Conservation (phyloP, 2,329 filamentous ascomycete genomes). For the Fusarium pilosicola region DNA sequence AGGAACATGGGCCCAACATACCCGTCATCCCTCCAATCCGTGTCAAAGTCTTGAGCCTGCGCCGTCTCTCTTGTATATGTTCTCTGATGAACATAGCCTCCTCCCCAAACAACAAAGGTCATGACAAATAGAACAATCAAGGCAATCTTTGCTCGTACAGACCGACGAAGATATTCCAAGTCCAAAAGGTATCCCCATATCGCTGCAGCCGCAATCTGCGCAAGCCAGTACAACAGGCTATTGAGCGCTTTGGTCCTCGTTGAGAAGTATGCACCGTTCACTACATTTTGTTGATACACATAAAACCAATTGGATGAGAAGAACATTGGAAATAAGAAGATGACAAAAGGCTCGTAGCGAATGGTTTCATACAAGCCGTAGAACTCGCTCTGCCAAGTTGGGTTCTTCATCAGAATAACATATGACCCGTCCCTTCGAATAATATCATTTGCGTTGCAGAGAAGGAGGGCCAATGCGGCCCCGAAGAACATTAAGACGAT, state of each 20-base stretch:
- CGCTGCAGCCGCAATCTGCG: constrained; percentile 78
- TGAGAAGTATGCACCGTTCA: constrained; percentile 77
- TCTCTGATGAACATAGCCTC: constrained; percentile 80
- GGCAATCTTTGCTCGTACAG: constrained; percentile 72
- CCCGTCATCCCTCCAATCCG: constrained; percentile 72
- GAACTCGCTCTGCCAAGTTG: constrained; percentile 84
- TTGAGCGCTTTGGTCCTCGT: constrained; percentile 78
- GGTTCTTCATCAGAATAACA: constrained; percentile 90
- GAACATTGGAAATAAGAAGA: constrained; percentile 83
- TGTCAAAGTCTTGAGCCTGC: background rate
- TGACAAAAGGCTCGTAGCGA: constrained; percentile 71
- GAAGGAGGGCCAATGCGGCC: constrained; percentile 72
- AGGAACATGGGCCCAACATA: constrained; percentile 86
- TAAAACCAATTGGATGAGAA: constrained; percentile 86
- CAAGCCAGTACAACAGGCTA: constrained; percentile 74
- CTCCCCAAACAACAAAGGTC: constrained; percentile 84
- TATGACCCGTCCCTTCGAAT: constrained; percentile 80
- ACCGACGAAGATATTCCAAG: constrained; percentile 65
- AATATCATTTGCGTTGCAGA: constrained; percentile 78
- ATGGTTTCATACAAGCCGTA: constrained; percentile 79
- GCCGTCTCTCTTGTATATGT: constrained; percentile 27
- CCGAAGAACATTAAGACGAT: constrained; percentile 81
- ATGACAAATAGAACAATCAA: constrained; percentile 71
- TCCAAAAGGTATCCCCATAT: constrained; percentile 80
- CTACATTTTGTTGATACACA: constrained; percentile 78